phyloP scores from a whole-genome alignment of 306 rosid species.

The Quercus agrifolia region DNA sequence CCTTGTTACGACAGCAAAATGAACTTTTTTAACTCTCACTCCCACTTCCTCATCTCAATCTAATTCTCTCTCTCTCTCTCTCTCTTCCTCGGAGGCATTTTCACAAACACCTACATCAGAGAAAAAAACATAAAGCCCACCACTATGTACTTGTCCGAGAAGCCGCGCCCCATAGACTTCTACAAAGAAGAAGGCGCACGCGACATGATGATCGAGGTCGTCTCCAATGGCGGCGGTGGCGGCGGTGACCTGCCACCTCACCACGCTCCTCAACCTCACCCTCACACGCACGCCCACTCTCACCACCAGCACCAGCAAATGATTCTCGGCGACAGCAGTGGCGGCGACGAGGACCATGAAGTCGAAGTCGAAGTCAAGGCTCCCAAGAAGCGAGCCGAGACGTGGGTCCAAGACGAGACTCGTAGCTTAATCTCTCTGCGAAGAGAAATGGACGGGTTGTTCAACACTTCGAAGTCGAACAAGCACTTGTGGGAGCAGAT shows the following conservation, averaged over 20 bases:
- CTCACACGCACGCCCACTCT: slow-evolving; percentile 10
- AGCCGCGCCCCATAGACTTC: slow-evolving; percentile 70
- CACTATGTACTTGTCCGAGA: slow-evolving; percentile 67
- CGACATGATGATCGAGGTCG: slow-evolving; percentile 78
- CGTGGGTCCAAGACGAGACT: slow-evolving; percentile 98
- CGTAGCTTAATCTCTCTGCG: slow-evolving; percentile 66
- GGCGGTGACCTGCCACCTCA: slow-evolving; percentile 27
- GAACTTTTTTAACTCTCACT: background rate
- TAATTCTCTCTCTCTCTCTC: background rate
- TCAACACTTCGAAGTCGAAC: slow-evolving; percentile 87
- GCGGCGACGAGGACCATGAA: slow-evolving; percentile 70
- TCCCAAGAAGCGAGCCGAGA: slow-evolving; percentile 93
- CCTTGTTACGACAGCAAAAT: background rate
- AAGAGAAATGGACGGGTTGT: slow-evolving; percentile 69
- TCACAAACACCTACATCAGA: background rate
- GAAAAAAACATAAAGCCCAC: background rate
- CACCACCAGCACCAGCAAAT: slow-evolving; percentile 47
- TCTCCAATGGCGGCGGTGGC: slow-evolving; percentile 22
- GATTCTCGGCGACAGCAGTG: slow-evolving; percentile 75
- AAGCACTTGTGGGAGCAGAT: slow-evolving; percentile 96
- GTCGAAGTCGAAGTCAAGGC: slow-evolving; percentile 67
- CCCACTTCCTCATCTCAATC: background rate
- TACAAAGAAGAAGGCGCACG: slow-evolving; percentile 58
- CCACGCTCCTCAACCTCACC: slow-evolving; percentile 21
- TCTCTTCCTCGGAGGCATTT: background rate